These are phyloP conservation scores for Colletotrichum sp. DNA, from an alignment of 2,329 filamentous ascomycete species.

Conservation along the genomic window DNA sequence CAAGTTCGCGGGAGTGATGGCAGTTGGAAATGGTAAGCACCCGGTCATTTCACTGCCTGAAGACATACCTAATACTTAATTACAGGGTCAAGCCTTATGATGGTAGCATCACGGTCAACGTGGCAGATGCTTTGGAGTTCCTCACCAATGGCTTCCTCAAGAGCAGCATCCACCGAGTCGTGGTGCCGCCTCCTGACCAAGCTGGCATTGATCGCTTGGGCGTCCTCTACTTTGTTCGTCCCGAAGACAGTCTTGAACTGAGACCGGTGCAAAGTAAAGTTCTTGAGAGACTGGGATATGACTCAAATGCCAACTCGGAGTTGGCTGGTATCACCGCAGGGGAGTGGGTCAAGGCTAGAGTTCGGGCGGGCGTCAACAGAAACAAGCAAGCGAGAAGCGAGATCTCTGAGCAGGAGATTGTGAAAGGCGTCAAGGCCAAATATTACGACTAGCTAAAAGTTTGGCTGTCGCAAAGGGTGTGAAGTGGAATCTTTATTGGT, in stretches of 20 bases:
- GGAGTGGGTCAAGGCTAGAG: conserved; percentile 39
- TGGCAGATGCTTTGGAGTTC: conserved; percentile 54
- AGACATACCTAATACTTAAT: no score
- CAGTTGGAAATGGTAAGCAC: conserved; percentile 52
- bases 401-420: conserved; percentile 30
- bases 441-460: conserved; percentile 40
- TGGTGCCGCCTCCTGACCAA: conserved; percentile 48
- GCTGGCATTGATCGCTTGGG: conserved; percentile 51
- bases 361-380: conserved; percentile 23
- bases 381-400: conserved; percentile 30
- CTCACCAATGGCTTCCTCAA: conserved; percentile 51
- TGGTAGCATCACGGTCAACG: conserved; percentile 58
- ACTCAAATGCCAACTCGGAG: conserved; percentile 25
- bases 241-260: conserved; percentile 37
- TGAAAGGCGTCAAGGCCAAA: conserved; percentile 35
- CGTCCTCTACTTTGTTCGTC: conserved; percentile 46
- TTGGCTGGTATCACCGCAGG: conserved; percentile 37
- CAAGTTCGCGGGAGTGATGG: conserved; percentile 52
- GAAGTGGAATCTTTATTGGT: not conserved
- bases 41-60: no score
- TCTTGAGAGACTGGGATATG: conserved; percentile 35
- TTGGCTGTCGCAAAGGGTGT: no score
- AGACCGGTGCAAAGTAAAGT: conserved; percentile 34
- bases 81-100: conserved; percentile 45
- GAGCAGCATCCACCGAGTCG: conserved; percentile 48